phyloP scores from a whole-genome alignment of 768 basidiomycete species.

The Pulveroboletus frians region DNA sequence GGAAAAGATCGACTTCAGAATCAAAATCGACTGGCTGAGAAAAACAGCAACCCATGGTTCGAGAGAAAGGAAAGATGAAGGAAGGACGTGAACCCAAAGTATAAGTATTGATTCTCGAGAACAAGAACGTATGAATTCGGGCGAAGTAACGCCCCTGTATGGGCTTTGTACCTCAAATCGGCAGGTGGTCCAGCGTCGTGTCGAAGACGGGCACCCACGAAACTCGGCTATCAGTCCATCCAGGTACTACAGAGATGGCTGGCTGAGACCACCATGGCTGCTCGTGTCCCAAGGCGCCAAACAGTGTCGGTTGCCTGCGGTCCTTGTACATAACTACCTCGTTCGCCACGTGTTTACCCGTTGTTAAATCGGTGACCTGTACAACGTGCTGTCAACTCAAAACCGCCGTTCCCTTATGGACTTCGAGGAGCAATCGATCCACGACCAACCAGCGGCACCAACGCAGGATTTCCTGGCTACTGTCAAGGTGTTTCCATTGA shows the following conservation, averaged over 20 bases:
- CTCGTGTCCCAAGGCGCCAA: too few species aligned
- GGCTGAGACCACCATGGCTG: too few species aligned
- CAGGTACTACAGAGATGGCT: neutral
- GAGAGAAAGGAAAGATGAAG: slow-evolving; percentile 32
- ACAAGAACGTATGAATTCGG: slow-evolving; percentile 34
- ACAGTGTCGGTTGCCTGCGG: too few species aligned
- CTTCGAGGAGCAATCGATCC: slow-evolving; percentile 24
- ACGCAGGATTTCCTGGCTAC: slow-evolving; percentile 53
- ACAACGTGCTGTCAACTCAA: neutral
- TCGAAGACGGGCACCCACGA: neutral
- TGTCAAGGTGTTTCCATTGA: slow-evolving; percentile 77
- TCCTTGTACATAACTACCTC: too few species aligned
- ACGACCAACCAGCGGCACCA: slow-evolving; percentile 44
- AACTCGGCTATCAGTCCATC: neutral
- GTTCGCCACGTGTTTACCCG: too few species aligned
- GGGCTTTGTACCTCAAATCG: slow-evolving; percentile 23
- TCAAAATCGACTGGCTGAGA: slow-evolving; percentile 84
- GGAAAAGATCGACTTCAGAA: slow-evolving; percentile 81
- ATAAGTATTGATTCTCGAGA: slow-evolving; percentile 27
- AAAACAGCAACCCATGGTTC: slow-evolving; percentile 54
- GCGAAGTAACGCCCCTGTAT: slow-evolving; percentile 2
- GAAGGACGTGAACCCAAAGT: slow-evolving; percentile 17
- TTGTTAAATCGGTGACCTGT: too few species aligned
- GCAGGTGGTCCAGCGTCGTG: neutral
- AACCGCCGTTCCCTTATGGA: slow-evolving; percentile 27